phyloP scores from a whole-genome alignment of 768 basidiomycete genomes.

The Podaxis sp. region DNA sequence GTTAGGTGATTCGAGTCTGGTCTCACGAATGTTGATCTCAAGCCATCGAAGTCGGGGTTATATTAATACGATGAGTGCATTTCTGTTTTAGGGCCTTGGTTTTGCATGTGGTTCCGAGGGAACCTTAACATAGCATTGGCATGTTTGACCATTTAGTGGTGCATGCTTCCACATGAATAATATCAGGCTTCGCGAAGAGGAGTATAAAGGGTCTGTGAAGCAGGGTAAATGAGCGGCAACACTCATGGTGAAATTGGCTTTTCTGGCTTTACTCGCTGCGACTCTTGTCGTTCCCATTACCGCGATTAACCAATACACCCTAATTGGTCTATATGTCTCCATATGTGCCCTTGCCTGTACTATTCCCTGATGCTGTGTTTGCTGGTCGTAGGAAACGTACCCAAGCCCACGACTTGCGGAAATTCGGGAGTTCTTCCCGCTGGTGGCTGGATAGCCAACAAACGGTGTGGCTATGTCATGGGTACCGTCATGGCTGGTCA shows the following conservation, averaged over 20 bases:
- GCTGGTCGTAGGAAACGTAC: conserved; percentile 20
- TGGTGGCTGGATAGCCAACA: conserved; percentile 27
- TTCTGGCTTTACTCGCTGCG: background rate
- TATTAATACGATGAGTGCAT: no score
- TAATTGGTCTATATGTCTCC: background rate
- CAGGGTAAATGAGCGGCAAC: background rate
- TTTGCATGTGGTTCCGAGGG: no score
- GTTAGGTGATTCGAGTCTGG: no score
- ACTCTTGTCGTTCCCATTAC: background rate
- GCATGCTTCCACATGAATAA: background rate
- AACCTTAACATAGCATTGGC: no score
- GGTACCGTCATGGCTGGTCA: conserved; percentile 25
- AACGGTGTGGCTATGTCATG: conserved; percentile 26
- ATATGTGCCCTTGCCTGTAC: background rate
- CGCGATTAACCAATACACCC: conserved; percentile 7
- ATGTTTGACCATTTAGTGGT: no score
- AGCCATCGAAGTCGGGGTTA: no score
- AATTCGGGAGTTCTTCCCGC: conserved; percentile 22
- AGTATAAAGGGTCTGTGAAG: background rate
- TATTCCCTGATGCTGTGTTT: background rate
- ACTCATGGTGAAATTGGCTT: background rate
- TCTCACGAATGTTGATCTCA: no score
- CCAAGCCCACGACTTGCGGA: conserved; percentile 24
- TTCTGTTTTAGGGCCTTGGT: no score
- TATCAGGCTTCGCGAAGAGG: background rate